Evolutionary conservation across 176 grass and related monocot genomes (phyloP).

Genomic region (Lolium multiflorum): DNA sequence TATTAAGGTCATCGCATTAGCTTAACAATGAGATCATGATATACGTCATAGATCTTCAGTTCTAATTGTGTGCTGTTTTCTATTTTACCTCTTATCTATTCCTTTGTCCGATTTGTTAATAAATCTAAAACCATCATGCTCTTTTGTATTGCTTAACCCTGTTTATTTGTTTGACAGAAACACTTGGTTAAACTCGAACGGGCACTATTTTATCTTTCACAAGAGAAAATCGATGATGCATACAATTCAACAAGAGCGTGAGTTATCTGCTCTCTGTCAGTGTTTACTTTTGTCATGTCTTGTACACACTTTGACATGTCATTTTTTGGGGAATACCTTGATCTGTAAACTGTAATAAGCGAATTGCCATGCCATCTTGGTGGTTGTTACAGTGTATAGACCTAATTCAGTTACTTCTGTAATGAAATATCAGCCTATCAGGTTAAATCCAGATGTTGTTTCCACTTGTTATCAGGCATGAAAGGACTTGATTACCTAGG

Average conservation of each 20-base stretch:
- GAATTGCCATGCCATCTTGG: neutral
- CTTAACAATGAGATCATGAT: slow-evolving; percentile 1
- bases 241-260: slow-evolving; percentile 62
- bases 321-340: neutral
- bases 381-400: neutral
- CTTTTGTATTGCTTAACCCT: slow-evolving; percentile 25
- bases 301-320: neutral
- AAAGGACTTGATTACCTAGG: neutral
- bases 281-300: neutral
- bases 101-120: neutral
- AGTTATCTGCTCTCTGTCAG: slow-evolving; percentile 20
- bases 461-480: neutral
- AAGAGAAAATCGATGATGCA: slow-evolving; percentile 54
- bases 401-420: neutral
- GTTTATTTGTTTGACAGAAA: slow-evolving; percentile 55
- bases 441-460: neutral
- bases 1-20: slow-evolving; percentile 2
- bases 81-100: neutral
- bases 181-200: slow-evolving; percentile 58
- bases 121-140: slow-evolving; percentile 25
- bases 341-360: slow-evolving; percentile 3
- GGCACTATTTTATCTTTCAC: slow-evolving; percentile 67
- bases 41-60: neutral
- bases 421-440: slow-evolving; percentile 12
- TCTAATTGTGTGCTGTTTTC: neutral